These are phyloP conservation scores for Globisporangium carolinianum DNA, from an alignment of 352 stramenopile genomes.

Conservation along the genomic window DNA sequence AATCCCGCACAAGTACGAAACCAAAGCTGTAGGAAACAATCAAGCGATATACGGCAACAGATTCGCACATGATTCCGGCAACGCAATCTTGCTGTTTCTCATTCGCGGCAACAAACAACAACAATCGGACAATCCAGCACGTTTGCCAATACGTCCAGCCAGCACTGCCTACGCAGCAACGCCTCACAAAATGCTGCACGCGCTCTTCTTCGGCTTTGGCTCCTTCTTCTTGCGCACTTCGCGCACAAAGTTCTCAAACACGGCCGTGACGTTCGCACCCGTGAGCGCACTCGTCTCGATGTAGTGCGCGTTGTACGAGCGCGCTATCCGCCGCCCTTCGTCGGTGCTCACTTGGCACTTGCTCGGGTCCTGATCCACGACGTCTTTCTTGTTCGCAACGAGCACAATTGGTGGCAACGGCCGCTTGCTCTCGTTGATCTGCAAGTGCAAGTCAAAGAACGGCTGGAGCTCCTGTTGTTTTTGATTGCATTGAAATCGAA, in stretches of 20 bases:
- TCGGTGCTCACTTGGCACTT: slow-evolving; percentile 84
- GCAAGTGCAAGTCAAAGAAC: slow-evolving; percentile 84
- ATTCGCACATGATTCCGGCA: no score
- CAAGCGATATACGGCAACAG: no score
- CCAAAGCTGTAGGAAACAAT: no score
- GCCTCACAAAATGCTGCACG: slow-evolving; percentile 55
- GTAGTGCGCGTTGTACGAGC: slow-evolving; percentile 83
- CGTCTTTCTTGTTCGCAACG: slow-evolving; percentile 87
- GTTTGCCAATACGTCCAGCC: no score
- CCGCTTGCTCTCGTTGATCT: slow-evolving; percentile 83
- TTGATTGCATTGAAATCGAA: background rate
- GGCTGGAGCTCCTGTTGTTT: slow-evolving; percentile 64
- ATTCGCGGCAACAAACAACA: no score
- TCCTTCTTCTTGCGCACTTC: slow-evolving; percentile 79
- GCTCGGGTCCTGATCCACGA: slow-evolving; percentile 73
- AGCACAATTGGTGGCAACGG: slow-evolving; percentile 80
- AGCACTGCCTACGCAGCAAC: no score
- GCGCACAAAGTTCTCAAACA: slow-evolving; percentile 85
- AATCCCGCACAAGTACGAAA: background rate
- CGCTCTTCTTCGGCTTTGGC: slow-evolving; percentile 67
- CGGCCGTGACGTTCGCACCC: slow-evolving; percentile 75
- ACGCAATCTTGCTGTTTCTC: no score
- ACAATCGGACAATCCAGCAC: no score
- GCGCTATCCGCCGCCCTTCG: slow-evolving; percentile 75
- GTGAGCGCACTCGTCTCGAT: slow-evolving; percentile 86